Percentiles rank a stretch among this genome's conserved stretches.
Conservation (phyloP, 108 stramenopile species). For the Cylindrotheca fusiformis region DNA sequence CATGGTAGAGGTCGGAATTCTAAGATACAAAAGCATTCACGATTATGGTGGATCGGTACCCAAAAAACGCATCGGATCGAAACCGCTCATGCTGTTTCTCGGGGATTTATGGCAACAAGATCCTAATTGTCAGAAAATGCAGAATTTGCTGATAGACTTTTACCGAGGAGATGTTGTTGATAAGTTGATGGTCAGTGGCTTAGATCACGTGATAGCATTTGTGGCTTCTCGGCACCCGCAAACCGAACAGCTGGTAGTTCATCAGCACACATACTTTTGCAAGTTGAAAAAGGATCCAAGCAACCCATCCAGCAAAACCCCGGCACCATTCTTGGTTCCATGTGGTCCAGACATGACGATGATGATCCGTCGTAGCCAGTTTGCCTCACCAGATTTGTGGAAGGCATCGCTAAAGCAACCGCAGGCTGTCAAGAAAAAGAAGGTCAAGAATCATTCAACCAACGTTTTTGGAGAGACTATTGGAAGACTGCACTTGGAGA, state of each 20-base stretch:
- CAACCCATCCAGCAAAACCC: slow-evolving; percentile 56
- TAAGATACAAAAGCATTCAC: slow-evolving; percentile 71
- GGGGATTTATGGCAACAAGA: slow-evolving; percentile 91
- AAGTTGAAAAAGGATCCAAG: slow-evolving; percentile 86
- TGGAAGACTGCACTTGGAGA: slow-evolving; percentile 94
- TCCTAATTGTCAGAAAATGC: slow-evolving; percentile 62
- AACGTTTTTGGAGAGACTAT: slow-evolving; percentile 95
- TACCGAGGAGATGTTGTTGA: slow-evolving; percentile 94
- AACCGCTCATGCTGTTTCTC: slow-evolving; percentile 88
- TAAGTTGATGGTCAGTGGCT: slow-evolving; percentile 79
- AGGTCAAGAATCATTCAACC: slow-evolving; percentile 91
- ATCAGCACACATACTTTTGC: slow-evolving; percentile 80
- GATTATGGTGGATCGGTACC: slow-evolving; percentile 79
- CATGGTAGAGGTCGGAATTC: slow-evolving; percentile 93
- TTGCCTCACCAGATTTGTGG: slow-evolving; percentile 91
- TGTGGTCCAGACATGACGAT: slow-evolving; percentile 96
- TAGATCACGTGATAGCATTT: slow-evolving; percentile 95
- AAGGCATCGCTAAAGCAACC: slow-evolving; percentile 87
- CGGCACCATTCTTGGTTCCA: slow-evolving; percentile 81
- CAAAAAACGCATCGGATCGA: slow-evolving; percentile 82
- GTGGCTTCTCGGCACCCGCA: slow-evolving; percentile 54
- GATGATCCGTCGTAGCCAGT: slow-evolving; percentile 84
- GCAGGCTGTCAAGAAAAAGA: slow-evolving; percentile 59
- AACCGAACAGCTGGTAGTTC: slow-evolving; percentile 44
- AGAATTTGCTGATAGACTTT: slow-evolving; percentile 93